Evolutionary conservation across 2,329 filamentous ascomycete genomes (phyloP), one percentile per base, ranked within the genome.

Genomic region (Pseudocercospora pini-densiflorae): DNA sequence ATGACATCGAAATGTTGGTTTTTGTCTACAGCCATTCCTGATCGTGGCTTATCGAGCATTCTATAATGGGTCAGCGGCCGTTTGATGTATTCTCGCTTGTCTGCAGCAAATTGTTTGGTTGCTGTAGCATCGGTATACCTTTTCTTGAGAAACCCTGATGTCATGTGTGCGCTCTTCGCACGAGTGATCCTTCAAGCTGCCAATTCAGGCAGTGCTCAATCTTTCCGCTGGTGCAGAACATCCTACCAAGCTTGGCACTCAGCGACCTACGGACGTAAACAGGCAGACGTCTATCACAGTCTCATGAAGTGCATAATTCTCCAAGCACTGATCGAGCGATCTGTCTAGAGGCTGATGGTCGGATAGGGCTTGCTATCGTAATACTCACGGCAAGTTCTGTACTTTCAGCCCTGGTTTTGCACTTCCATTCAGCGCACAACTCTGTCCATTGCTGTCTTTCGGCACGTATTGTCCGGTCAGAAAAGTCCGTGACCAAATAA

Each of bases 51-150:
- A 51, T 27, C 7, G 19, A 51, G 47, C 4, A 51, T 51, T 51
- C 21, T 51, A 51, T 51, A 51, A 51, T 51, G 14, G 40, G 47
- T 51, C 47, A 51, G 47, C 47, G 47, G 47, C 47, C 47, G 47
- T 51, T 23, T 21, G 47, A 51, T 23, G 47, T 16, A 24, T 21
- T 23, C 19, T 23, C 47, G 16, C 21, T 51, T 27, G 21, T 14
- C 47, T 27, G 47, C 47, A 51, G 21, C 47, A 2, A 10, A 14
- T 23, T 14, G 5, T 24, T 51, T 5, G 23, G 23, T 51, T 51
- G 47, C 5, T 23, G 19, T 6, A 27, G 14, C n/a, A 23, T 27
- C 3, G 47, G 23, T 51, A 51, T 51, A 16, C 47, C 19, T 51
- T 21, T 51, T 51, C 9, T 51, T 21, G 47, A 51, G 5, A 51